These are phyloP conservation scores for Mycena epipterygia DNA, from an alignment of 768 basidiomycete species.

Conservation along the genomic window DNA sequence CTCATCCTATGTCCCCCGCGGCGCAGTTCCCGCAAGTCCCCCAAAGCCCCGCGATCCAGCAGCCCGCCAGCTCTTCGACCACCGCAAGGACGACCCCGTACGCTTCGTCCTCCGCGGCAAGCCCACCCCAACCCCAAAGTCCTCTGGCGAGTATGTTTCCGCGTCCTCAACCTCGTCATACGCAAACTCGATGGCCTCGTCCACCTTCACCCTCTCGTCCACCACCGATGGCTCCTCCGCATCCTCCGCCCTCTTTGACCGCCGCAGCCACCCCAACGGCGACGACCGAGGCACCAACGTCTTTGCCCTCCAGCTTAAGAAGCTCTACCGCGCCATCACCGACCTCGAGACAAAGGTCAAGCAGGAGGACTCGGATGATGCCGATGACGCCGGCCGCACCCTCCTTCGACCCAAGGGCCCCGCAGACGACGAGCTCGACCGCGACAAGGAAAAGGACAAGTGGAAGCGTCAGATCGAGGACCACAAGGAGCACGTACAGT, in stretches of 20 bases:
- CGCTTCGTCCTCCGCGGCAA: constrained; percentile 80
- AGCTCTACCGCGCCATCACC: constrained; percentile 86
- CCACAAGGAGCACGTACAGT: constrained; percentile 85
- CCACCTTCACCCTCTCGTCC: constrained; percentile 80
- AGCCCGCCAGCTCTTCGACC: constrained; percentile 84
- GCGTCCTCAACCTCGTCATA: constrained; percentile 84
- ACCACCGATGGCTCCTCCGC: constrained; percentile 84
- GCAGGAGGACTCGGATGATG: constrained; percentile 70
- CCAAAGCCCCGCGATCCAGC: constrained; percentile 49
- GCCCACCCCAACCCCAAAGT: constrained; percentile 64
- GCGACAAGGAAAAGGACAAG: constrained; percentile 85
- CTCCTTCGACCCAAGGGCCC: constrained; percentile 59
- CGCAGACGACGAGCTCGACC: constrained; percentile 79
- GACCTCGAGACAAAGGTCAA: constrained; percentile 83
- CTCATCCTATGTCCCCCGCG: constrained; percentile 62
- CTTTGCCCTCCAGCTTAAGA: constrained; percentile 82
- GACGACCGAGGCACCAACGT: constrained; percentile 74
- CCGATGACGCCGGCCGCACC: constrained; percentile 57
- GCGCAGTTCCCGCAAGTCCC: constrained; percentile 45
- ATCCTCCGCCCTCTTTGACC: constrained; percentile 78
- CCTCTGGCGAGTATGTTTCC: constrained; percentile 78
- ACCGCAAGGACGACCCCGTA: constrained; percentile 91
- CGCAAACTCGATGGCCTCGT: constrained; percentile 75
- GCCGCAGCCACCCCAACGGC: constrained; percentile 56
- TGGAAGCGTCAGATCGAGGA: constrained; percentile 79